Conservation (phyloP, 2,329 filamentous ascomycete genomes). For the Epichloe gansuensis region DNA sequence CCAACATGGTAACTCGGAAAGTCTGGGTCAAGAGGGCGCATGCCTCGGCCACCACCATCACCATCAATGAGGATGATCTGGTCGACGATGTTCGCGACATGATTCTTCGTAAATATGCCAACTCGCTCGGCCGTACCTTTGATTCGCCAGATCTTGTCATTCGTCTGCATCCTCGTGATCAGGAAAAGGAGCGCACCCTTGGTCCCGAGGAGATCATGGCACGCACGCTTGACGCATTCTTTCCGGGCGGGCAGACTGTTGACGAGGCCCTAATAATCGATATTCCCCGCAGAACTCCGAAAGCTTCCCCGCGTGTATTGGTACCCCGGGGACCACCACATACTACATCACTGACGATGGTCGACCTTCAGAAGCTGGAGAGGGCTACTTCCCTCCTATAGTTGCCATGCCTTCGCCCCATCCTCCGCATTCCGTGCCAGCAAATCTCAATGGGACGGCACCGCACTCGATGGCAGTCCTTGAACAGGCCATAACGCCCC, state of each 20-base stretch:
- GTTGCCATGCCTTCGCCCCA: conserved; percentile 30
- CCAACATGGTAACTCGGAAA: conserved; percentile 57
- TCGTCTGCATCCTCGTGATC: conserved; percentile 61
- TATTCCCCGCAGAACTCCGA: conserved; percentile 68
- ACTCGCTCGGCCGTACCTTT: conserved; percentile 78
- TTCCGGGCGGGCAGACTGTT: conserved; percentile 73
- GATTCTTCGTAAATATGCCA: conserved; percentile 86
- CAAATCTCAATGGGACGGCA: conserved; percentile 21
- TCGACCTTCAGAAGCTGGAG: conserved; percentile 54
- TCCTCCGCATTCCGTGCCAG: conserved; percentile 27
- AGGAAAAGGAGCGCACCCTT: conserved; percentile 53
- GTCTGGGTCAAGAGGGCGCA: conserved; percentile 88
- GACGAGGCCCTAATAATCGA: conserved; percentile 89
- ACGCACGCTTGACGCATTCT: conserved; percentile 68
- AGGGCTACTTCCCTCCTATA: conserved; percentile 74
- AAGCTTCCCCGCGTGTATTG: conserved; percentile 57
- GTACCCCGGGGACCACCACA: conserved; percentile 30
- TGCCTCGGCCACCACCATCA: conserved; percentile 76
- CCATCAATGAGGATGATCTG: conserved; percentile 75
- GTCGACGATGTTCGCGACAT: conserved; percentile 91
- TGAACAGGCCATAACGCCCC: conserved; percentile 66
- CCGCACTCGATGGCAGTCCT: conserved; percentile 67
- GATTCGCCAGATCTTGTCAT: conserved; percentile 84
- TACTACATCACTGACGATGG: conserved; percentile 51
- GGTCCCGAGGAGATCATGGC: conserved; percentile 79